A percentile compares a stretch with the other conserved stretches of the same genome.
These are phyloP conservation scores for Conidiobolus incongruus DNA, from an alignment of 371 early-diverging fungal species.

Conservation along the genomic window DNA sequence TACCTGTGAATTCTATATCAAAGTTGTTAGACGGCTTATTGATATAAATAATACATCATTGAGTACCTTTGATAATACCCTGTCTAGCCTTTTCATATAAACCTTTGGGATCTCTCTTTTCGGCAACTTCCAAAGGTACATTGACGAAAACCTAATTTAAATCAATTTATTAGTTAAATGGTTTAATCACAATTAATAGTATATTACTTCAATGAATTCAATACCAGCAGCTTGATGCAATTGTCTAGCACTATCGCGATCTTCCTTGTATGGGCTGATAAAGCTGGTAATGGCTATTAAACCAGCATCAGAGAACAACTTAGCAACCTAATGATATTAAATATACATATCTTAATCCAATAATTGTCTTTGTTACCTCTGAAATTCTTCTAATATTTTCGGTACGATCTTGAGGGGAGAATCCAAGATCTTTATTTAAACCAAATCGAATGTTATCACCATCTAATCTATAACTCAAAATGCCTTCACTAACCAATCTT, in stretches of 20 bases:
- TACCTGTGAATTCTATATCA: constrained; percentile 62
- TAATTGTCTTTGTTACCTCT: constrained; percentile 24
- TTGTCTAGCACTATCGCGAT: constrained; percentile 57
- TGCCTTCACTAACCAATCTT: constrained; percentile 41
- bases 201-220: constrained; percentile 46
- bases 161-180: too few species aligned
- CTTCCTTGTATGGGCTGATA: constrained; percentile 68
- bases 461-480: constrained; percentile 72
- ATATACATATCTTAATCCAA: constrained; percentile 1
- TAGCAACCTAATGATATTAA: constrained; percentile 33
- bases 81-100: constrained; percentile 86
- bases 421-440: constrained; percentile 80
- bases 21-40: neutral
- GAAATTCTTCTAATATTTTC: constrained; percentile 87
- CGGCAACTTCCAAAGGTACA: constrained; percentile 67
- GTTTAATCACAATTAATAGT: neutral
- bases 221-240: constrained; percentile 52
- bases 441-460: constrained; percentile 93
- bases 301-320: constrained; percentile 72
- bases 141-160: constrained; percentile 43
- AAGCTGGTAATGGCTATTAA: constrained; percentile 68
- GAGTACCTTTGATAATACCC: constrained; percentile 59
- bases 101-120: constrained; percentile 85
- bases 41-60: too few species aligned
- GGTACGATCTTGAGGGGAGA: constrained; percentile 69